These are phyloP conservation scores for Linaria vulgaris DNA, from an alignment of 257 asterid species.

Conservation along the genomic window DNA sequence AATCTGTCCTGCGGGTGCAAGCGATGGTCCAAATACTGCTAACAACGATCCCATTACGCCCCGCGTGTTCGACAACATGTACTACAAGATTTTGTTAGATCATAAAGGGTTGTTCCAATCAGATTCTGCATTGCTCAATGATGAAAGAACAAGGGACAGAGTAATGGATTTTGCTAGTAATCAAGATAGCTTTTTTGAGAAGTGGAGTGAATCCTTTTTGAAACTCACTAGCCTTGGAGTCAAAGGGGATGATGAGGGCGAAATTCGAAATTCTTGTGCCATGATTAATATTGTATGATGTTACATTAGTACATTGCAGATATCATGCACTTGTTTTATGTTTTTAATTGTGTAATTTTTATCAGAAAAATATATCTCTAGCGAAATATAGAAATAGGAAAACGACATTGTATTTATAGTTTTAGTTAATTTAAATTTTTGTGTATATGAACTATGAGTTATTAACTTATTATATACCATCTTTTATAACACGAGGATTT, in stretches of 20 bases:
- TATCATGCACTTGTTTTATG: no score
- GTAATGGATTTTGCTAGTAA: conserved; percentile 49
- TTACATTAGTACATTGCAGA: no score
- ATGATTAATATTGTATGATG: conserved; percentile 39
- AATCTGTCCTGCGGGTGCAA: conserved; percentile 43
- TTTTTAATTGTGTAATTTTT: no score
- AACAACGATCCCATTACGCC: conserved; percentile 67
- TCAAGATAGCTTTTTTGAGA: conserved; percentile 50
- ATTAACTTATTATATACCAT: no score
- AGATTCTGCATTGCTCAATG: conserved; percentile 57
- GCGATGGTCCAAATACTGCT: conserved; percentile 37
- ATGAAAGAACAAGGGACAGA: conserved; percentile 38
- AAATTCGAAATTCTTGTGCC: conserved; percentile 54
- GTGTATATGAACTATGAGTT: no score
- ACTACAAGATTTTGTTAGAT: conserved; percentile 45
- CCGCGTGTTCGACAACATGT: conserved; percentile 54
- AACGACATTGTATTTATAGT: no score
- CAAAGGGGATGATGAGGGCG: conserved; percentile 48
- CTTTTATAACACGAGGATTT: no score
- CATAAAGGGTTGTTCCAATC: conserved; percentile 73
- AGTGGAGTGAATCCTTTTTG: conserved; percentile 56
- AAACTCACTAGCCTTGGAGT: conserved; percentile 56
- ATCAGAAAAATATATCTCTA: no score
- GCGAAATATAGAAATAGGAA: no score
- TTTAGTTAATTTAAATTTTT: no score